Conservation (phyloP, 805 yeast species). For the Ogataea trehalophila region DNA sequence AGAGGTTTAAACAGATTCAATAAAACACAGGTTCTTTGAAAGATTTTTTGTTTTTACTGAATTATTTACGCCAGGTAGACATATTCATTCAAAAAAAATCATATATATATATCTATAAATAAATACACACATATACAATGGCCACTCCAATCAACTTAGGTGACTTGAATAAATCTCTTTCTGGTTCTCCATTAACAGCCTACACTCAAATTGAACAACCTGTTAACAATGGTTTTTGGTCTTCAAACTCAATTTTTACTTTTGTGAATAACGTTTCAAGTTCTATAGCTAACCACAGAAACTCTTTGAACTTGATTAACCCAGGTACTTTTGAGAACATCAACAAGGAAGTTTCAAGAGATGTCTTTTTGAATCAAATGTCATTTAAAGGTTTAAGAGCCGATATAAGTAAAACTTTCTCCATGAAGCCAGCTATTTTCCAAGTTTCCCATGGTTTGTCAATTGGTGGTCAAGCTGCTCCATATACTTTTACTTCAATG, state of each 20-base stretch:
- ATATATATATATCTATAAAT: background rate
- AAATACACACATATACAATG: slow-evolving; percentile 23
- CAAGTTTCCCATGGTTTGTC: slow-evolving; percentile 94
- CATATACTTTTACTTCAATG: slow-evolving; percentile 86
- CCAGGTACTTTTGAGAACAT: slow-evolving; percentile 95
- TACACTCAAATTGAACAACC: slow-evolving; percentile 46
- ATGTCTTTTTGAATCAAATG: slow-evolving; percentile 84
- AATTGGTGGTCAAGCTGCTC: slow-evolving; percentile 82
- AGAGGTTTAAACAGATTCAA: too few species aligned
- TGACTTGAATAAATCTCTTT: slow-evolving; percentile 52
- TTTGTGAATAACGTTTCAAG: slow-evolving; percentile 73
- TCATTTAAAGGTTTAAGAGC: slow-evolving; percentile 95
- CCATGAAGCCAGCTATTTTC: slow-evolving; percentile 82
- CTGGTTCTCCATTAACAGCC: slow-evolving; percentile 47
- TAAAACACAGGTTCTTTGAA: too few species aligned
- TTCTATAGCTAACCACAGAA: slow-evolving; percentile 71
- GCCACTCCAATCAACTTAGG: slow-evolving; percentile 39
- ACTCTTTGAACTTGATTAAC: slow-evolving; percentile 73
- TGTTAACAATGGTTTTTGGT: slow-evolving; percentile 60
- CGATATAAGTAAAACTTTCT: slow-evolving; percentile 87
- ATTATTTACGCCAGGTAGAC: background rate
- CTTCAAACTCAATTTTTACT: slow-evolving; percentile 77
- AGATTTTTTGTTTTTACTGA: too few species aligned
- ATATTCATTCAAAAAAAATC: background rate
- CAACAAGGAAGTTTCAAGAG: slow-evolving; percentile 89